Conservation (phyloP, 805 yeast species). For the Saccharomycopsis microspora region DNA sequence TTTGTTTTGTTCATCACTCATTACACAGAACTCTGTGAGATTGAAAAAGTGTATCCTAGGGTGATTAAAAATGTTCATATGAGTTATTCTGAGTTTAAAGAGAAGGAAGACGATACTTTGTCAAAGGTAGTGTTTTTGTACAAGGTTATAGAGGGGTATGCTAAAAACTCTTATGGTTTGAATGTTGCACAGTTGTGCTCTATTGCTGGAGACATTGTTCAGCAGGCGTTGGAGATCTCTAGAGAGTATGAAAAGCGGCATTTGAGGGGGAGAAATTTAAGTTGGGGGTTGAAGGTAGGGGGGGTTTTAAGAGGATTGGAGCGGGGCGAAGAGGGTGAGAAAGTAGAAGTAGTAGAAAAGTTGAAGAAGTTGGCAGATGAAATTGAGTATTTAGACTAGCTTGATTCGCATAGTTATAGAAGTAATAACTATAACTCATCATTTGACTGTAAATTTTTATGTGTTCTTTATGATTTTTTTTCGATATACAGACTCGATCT, state of each 20-base stretch:
- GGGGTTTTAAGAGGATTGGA: too few relatives aligned
- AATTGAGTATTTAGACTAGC: too few relatives aligned
- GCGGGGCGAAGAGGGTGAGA: too few relatives aligned
- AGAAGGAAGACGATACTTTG: slow-evolving; percentile 25
- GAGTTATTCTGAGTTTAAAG: slow-evolving; percentile 40
- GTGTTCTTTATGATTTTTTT: too few relatives aligned
- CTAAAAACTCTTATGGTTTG: slow-evolving; percentile 66
- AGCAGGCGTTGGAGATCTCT: slow-evolving; percentile 29
- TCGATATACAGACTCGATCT: too few relatives aligned
- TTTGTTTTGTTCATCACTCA: slow-evolving; percentile 76
- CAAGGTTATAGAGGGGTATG: slow-evolving; percentile 35
- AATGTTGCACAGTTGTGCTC: slow-evolving; percentile 76
- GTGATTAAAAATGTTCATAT: slow-evolving; percentile 54
- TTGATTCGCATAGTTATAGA: too few relatives aligned
- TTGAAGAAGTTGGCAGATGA: too few relatives aligned
- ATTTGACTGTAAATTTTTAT: too few relatives aligned
- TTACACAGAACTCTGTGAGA: slow-evolving; percentile 52
- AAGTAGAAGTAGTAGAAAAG: too few relatives aligned
- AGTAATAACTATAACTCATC: too few relatives aligned
- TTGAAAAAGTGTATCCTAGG: slow-evolving; percentile 29
- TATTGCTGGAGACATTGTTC: slow-evolving; percentile 36
- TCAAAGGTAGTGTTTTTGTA: slow-evolving; percentile 40
- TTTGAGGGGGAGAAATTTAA: too few relatives aligned
- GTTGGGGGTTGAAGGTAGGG: too few relatives aligned
- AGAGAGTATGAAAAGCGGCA: slow-evolving; percentile 4